These are phyloP conservation scores for Arthrobotrys musiformis DNA, from an alignment of 2,329 filamentous ascomycete species.

Conservation along the genomic window DNA sequence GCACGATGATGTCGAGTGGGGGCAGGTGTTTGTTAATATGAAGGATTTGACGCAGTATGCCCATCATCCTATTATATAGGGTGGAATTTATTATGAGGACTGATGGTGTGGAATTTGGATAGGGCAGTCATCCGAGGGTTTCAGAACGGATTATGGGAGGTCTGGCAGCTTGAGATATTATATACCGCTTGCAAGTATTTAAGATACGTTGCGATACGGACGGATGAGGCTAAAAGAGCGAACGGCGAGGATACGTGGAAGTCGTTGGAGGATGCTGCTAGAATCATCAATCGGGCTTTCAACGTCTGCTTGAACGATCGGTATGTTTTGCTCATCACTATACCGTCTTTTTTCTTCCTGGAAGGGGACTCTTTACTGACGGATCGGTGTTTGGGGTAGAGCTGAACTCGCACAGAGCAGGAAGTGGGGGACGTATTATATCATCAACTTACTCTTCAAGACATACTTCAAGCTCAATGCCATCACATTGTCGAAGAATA, in stretches of 20 bases:
- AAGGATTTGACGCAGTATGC: conserved; percentile 74
- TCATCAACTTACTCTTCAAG: conserved; percentile 95
- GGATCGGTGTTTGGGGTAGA: conserved; percentile 67
- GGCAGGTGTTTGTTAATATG: conserved; percentile 87
- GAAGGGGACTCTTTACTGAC: conserved; percentile 42
- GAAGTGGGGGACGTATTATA: conserved; percentile 98
- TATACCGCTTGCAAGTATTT: conserved; percentile 89
- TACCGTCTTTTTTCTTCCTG: conserved; percentile 48
- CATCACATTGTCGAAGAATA: conserved; percentile 87
- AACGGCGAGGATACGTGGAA: conserved; percentile 78
- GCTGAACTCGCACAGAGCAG: conserved; percentile 86
- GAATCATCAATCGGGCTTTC: conserved; percentile 91
- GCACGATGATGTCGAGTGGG: conserved; percentile 72
- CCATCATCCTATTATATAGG: too few species aligned
- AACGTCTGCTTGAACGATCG: conserved; percentile 88
- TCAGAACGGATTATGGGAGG: conserved; percentile 77
- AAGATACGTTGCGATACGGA: conserved; percentile 86
- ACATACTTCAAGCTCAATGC: conserved; percentile 97
- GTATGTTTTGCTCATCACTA: conserved; percentile 66
- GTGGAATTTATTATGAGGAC: too few species aligned
- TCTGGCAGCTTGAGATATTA: conserved; percentile 92
- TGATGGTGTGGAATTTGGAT: conserved; percentile 24
- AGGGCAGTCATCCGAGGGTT: conserved; percentile 83
- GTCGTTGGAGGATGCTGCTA: conserved; percentile 88
- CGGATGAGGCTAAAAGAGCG: conserved; percentile 75